These are phyloP conservation scores for Lobosporangium transversale DNA, from an alignment of 192 early-diverging fungal genomes.

Conservation along the genomic window DNA sequence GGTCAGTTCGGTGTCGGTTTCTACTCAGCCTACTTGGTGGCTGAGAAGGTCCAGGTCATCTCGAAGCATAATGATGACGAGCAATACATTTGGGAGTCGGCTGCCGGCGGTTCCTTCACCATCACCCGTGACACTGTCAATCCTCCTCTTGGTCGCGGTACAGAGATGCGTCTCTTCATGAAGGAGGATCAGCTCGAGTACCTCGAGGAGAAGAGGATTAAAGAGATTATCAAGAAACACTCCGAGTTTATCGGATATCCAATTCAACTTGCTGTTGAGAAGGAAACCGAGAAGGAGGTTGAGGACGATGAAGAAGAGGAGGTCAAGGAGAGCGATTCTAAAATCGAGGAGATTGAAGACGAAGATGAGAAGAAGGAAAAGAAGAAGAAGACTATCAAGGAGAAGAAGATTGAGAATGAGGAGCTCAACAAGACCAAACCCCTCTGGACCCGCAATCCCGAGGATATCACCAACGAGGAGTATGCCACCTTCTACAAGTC, in stretches of 20 bases:
- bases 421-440: slow-evolving; percentile 99
- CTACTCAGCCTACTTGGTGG: slow-evolving; percentile 99
- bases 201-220: slow-evolving; percentile 97
- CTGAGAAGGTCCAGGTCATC: slow-evolving; percentile 93
- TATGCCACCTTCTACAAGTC: slow-evolving; percentile 99
- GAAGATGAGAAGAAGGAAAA: slow-evolving; percentile 49
- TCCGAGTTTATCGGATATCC: slow-evolving; percentile 99
- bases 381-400: slow-evolving; percentile 87
- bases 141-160: slow-evolving; percentile 90
- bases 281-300: slow-evolving; percentile 98
- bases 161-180: slow-evolving; percentile 91
- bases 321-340: slow-evolving; percentile 35
- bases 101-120: slow-evolving; percentile 89
- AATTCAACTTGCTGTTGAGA: slow-evolving; percentile 93
- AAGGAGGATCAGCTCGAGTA: slow-evolving; percentile 98
- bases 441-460: slow-evolving; percentile 99
- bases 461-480: slow-evolving; percentile 95
- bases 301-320: slow-evolving; percentile 88
- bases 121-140: slow-evolving; percentile 92
- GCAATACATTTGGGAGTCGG: slow-evolving; percentile 94
- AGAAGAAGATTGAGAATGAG: slow-evolving; percentile 84
- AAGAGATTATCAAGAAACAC: slow-evolving; percentile 99
- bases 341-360: slow-evolving; percentile 31
- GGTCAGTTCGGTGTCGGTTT: slow-evolving; percentile 99
- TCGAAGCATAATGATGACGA: slow-evolving; percentile 97